Percentiles rank a stretch among this genome's conserved stretches.
Conservation (phyloP, 2,329 filamentous ascomycete genomes). For the Pseudogymnoascus sp. region DNA sequence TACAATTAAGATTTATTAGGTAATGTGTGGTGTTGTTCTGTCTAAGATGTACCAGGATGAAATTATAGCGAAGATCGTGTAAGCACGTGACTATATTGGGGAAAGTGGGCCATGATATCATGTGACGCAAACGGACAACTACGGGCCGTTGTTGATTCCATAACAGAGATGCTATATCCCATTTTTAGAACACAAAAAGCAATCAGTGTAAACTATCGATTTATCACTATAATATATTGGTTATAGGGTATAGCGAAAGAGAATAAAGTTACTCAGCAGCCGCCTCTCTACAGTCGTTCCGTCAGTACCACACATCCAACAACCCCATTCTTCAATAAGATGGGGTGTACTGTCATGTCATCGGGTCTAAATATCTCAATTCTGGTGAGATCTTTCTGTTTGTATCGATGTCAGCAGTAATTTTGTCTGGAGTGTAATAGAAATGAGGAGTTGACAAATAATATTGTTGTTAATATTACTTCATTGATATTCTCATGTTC, state of each 20-base stretch:
- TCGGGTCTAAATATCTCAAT: constrained; percentile 12
- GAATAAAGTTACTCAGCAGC: neutral
- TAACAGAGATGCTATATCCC: neutral
- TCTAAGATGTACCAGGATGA: no score
- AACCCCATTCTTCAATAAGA: constrained; percentile 32
- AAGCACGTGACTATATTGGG: no score
- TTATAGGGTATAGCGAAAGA: neutral
- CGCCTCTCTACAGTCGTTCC: neutral
- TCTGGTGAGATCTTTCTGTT: neutral
- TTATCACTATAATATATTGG: neutral
- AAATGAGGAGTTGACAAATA: neutral
- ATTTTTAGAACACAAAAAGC: neutral
- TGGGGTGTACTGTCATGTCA: constrained; percentile 13
- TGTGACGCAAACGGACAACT: no score
- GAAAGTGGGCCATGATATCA: no score
- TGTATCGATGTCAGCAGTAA: neutral
- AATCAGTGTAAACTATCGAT: neutral
- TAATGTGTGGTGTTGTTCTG: no score
- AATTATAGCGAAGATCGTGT: no score
- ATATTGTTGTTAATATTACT: no score
- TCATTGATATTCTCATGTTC: no score
- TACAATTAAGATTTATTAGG: no score
- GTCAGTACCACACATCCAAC: constrained; percentile 11
- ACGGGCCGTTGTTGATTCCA: no score
- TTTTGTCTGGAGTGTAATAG: neutral